phyloP scores from a whole-genome alignment of 208 protist species.

The Dictyostelium gargantuum region DNA sequence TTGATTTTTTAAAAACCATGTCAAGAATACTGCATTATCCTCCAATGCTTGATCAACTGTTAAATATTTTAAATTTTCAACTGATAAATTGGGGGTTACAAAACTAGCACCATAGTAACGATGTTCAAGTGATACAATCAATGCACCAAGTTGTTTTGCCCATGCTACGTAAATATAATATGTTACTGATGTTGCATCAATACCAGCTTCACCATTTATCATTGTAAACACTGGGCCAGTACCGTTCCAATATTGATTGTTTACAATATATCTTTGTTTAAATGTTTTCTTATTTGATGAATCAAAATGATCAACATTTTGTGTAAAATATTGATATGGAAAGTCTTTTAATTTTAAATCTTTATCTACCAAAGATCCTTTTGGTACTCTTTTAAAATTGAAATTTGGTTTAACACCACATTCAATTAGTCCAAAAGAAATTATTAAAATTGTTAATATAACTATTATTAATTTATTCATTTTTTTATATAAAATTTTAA shows the following conservation, averaged over 20 bases:
- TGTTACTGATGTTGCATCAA: background rate
- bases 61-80: slow-evolving; percentile 36
- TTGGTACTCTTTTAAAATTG: no score
- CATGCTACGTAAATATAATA: slow-evolving; percentile 1
- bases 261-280: slow-evolving; percentile 61
- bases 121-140: slow-evolving; percentile 36
- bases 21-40: slow-evolving; percentile 53
- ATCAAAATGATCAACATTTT: slow-evolving; percentile 61
- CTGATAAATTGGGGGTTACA: background rate
- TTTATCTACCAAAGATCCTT: no score
- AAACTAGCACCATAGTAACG: slow-evolving; percentile 46
- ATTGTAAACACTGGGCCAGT: slow-evolving; percentile 31
- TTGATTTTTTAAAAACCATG: background rate
- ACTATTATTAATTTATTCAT: no score
- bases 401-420: no score
- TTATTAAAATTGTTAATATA: no score
- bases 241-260: slow-evolving; percentile 50
- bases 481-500: no score
- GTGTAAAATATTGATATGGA: background rate
- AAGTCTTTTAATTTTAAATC: background rate
- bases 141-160: slow-evolving; percentile 3
- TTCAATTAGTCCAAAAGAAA: no score
- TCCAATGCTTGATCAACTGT: slow-evolving; percentile 25
- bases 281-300: background rate
- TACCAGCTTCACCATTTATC: slow-evolving; percentile 51